These are phyloP conservation scores for Leccinum obscurum DNA, from an alignment of 768 basidiomycete species.

Conservation along the genomic window DNA sequence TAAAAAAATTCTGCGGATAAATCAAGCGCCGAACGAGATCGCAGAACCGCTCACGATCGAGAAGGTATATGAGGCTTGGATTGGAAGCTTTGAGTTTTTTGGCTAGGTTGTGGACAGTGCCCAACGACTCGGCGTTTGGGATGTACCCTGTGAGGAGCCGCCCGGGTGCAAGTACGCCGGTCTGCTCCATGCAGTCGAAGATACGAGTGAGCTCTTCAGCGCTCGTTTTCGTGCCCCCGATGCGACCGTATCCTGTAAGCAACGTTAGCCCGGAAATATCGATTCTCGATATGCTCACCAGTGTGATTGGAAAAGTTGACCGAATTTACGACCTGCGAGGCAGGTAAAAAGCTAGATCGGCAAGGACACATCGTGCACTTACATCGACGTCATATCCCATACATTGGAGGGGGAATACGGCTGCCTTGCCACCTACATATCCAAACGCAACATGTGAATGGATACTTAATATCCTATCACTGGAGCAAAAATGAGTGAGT, in stretches of 20 bases:
- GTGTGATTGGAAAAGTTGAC: constrained; percentile 96
- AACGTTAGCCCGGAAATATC: neutral
- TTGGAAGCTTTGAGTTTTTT: constrained; percentile 56
- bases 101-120: constrained; percentile 63
- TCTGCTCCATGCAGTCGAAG: constrained; percentile 70
- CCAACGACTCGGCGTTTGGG: constrained; percentile 77
- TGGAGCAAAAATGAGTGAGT: constrained; percentile 11
- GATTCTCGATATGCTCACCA: constrained; percentile 44
- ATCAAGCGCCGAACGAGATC: neutral
- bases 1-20: constrained; percentile 29
- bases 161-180: constrained; percentile 70
- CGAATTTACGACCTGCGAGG: constrained; percentile 73
- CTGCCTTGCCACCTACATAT: constrained; percentile 88
- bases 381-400: constrained; percentile 97
- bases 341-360: neutral
- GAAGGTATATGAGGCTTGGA: constrained; percentile 73
- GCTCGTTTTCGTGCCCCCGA: constrained; percentile 76
- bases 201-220: constrained; percentile 75
- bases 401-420: constrained; percentile 75
- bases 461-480: constrained; percentile 76
- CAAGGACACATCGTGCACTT: constrained; percentile 27
- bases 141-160: constrained; percentile 91
- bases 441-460: constrained; percentile 95
- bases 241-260: constrained; percentile 72
- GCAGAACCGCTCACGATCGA: constrained; percentile 74